Conservation (phyloP, 306 rosid genomes). For the Citrullus amarus region DNA sequence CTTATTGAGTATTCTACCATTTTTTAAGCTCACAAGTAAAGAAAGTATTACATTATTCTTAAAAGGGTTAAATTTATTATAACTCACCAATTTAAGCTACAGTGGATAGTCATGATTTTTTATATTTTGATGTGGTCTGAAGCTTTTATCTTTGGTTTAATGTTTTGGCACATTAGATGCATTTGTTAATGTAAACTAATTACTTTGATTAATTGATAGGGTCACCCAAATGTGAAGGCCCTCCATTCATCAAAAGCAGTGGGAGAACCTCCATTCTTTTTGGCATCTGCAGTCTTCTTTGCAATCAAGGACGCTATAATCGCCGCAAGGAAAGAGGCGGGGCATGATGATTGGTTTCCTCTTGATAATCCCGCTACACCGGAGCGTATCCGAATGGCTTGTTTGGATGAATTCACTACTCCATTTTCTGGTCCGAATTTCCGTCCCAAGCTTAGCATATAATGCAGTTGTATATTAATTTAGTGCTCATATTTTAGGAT, state of each 20-base stretch:
- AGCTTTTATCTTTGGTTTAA: neutral
- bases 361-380: constrained; percentile 96
- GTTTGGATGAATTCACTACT: constrained; percentile 53
- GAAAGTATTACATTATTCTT: neutral
- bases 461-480: constrained; percentile 8
- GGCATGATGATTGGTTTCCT: constrained; percentile 64
- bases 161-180: neutral
- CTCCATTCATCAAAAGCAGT: constrained; percentile 94
- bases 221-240: constrained; percentile 90
- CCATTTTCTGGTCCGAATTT: constrained; percentile 33
- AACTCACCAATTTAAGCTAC: neutral
- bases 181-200: neutral
- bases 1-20: neutral
- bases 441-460: constrained; percentile 69
- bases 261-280: constrained; percentile 96
- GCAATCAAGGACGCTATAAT: constrained; percentile 79
- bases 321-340: constrained; percentile 67
- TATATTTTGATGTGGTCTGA: neutral
- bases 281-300: constrained; percentile 68
- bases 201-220: constrained; percentile 30
- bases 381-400: constrained; percentile 86
- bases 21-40: no score
- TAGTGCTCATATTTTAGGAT: neutral
- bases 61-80: no score
- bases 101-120: neutral